Evolutionary conservation across 176 grass and related monocot species (phyloP), one percentile per base, ranked within the genome.

Genomic region (Juncus effusus): DNA sequence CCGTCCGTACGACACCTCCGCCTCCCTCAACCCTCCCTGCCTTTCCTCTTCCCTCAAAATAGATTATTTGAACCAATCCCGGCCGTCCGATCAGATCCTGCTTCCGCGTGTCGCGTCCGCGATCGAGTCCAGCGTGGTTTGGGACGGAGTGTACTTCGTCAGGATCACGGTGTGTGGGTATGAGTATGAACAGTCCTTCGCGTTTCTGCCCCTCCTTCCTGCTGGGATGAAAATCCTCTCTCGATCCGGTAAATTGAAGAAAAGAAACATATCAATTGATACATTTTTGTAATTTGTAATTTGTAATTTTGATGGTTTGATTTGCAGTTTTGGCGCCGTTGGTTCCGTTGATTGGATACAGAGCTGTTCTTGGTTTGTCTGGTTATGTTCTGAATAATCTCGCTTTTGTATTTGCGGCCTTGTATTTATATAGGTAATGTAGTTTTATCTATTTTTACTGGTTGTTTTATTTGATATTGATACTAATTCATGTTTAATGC

Each of bases 101-200:
- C 70, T 62, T 69, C 81, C 75, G 6, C 59, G 63, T 15, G 11
- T 80, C n/a, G 65, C 80, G 51, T 61, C 74, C 53, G 70, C 74
- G 4, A 56, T 97, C 38, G 84, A 86, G 9, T 81, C 85, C 49
- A 73, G 84, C 19, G 88, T 84, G 2, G 85, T 97, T 10, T 97
- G 93, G 93, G 88, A 97, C 36, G 80, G 93, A 2, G 93, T 97
- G 74, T 76, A 92, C 75, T 97, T 92, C 56, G 72, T 78, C 39
- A 88, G 88, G 15, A 44, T 82, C 35, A 82, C 93, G 13, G 82
- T 91, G 87, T 96, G 92, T 73, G 92, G 93, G 13, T 97, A 97
- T 59, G 88, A 97, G 88, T 97, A 97, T 56, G 93, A 97, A 80
- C 88, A 97, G 56, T 83, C 82, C 37, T 97, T 81, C 13, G 88